Evolutionary conservation across 305 asterid species (phyloP), one percentile per base, ranked within the genome.

Genomic region (Solanum hybrid): DNA sequence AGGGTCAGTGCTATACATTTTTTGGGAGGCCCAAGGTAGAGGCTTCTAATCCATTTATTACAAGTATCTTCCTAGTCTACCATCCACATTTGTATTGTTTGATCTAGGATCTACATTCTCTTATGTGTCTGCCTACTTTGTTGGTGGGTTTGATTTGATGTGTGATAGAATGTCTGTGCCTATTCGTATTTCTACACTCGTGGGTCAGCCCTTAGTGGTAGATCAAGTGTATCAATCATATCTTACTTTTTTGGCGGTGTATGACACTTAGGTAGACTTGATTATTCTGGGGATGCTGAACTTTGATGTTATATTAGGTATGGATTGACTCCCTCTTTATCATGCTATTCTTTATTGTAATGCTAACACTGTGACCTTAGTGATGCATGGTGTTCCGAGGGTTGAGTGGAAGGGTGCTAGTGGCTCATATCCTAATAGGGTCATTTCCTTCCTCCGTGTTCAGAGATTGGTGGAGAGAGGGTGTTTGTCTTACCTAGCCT

Each of bases 21-120:
- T 17, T 7, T 0, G 24, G 24, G 10, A 56, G 69, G 24, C 69
- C 0, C 1, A 0, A 17, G 24, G 69, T 3, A 22, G 24, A 56
- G 24, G 11, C 10, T 56, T 56, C 24, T 56, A 0, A 56, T 56
- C 0, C 24, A 56, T 22, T 56, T 20, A 56, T 56, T 56, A 56
- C n/a, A 56, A 3, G 69, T 56, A 56, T 20, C 69, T 20, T 56
- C 69, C 24, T 20, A 56, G 24, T 20, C 10, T 17, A 17, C 10
- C 5, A 56, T 56, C 10, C 1, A 17, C 4, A 17, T 56, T 17
- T 56, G 10, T 20, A 20, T 17, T 56, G 24, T 56, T 56, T 56
- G 24, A 17, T 56, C 69, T 17, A 56, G 24, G 69, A 56, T 56
- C 24, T 56, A 56, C 24, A 20, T 56, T 56, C 69, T 3, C 69